Conservation (phyloP, 164 flowering plant species). For the Sextonia rubra region DNA sequence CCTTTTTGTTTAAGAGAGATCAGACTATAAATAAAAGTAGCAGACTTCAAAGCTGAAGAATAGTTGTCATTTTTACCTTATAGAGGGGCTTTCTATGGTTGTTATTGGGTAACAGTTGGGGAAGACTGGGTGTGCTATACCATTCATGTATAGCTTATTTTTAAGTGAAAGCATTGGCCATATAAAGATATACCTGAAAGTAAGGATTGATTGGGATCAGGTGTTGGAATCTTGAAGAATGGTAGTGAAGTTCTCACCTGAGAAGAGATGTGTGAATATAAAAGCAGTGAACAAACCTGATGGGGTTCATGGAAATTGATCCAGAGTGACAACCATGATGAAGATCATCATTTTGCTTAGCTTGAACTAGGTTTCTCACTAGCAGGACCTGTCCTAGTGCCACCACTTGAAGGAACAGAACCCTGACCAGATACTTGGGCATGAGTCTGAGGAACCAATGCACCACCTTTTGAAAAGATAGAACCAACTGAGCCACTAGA, state of each 20-base stretch:
- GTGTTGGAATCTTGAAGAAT: conserved; percentile 24
- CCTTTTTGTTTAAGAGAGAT: conserved; percentile 22
- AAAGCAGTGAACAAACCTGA: background rate
- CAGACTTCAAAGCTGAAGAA: conserved; percentile 18
- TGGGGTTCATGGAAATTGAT: conserved; percentile 15
- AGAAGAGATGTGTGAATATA: conserved; percentile 5
- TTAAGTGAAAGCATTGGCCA: conserved; percentile 20
- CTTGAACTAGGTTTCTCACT: conserved; percentile 33
- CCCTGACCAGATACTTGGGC: conserved; percentile 37
- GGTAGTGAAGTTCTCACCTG: conserved; percentile 6
- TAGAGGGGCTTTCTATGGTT: conserved; percentile 10
- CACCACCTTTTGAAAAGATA: conserved; percentile 43
- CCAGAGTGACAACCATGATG: conserved; percentile 12
- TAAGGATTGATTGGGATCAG: conserved; percentile 19
- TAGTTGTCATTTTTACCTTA: conserved; percentile 11
- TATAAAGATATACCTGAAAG: conserved; percentile 30
- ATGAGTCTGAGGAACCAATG: conserved; percentile 27
- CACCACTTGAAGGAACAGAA: conserved; percentile 29
- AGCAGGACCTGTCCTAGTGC: conserved; percentile 25
- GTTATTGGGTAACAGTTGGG: conserved; percentile 20
- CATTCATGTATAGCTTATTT: conserved; percentile 47
- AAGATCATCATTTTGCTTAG: conserved; percentile 18
- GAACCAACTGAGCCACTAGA: conserved; percentile 64
- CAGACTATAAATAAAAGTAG: conserved; percentile 23
- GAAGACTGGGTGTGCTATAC: conserved; percentile 26